Percentiles rank a stretch among this genome's conserved stretches.
These are phyloP conservation scores for Triticum urartu DNA, from an alignment of 176 grass and related monocot species.

Conservation along the genomic window DNA sequence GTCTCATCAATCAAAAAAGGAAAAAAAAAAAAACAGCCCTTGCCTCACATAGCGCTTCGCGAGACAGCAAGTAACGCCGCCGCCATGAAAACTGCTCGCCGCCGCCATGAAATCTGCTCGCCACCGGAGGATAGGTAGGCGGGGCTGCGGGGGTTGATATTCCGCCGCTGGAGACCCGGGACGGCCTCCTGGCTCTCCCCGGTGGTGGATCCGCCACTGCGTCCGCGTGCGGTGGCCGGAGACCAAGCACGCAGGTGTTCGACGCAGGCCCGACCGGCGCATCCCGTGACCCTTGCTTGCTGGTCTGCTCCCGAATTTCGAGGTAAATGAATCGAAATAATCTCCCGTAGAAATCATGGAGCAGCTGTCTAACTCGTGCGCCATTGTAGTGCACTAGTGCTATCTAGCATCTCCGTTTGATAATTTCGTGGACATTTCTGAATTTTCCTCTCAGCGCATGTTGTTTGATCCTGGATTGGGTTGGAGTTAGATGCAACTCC, in stretches of 20 bases:
- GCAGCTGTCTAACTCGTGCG: neutral
- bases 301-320: neutral
- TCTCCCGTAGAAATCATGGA: neutral
- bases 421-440: neutral
- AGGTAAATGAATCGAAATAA: neutral
- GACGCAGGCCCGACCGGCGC: neutral
- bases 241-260: neutral
- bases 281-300: neutral
- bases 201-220: too few species aligned
- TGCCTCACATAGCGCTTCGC: too few species aligned
- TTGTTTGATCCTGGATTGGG: neutral
- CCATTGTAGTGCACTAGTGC: neutral
- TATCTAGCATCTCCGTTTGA: neutral
- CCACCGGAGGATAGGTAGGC: too few species aligned
- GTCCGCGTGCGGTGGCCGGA: too few species aligned
- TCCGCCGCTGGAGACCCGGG: too few species aligned
- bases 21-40: too few species aligned
- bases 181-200: too few species aligned
- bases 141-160: too few species aligned
- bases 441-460: neutral
- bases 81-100: too few species aligned
- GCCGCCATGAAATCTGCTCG: too few species aligned
- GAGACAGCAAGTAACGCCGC: too few species aligned
- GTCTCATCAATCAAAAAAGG: too few species aligned
- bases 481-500: neutral